A percentile compares a stretch with the other conserved stretches of the same genome.
Evolutionary conservation across 1,139 yeast genomes (phyloP).

Genomic region (Taphrina flavorubra): DNA sequence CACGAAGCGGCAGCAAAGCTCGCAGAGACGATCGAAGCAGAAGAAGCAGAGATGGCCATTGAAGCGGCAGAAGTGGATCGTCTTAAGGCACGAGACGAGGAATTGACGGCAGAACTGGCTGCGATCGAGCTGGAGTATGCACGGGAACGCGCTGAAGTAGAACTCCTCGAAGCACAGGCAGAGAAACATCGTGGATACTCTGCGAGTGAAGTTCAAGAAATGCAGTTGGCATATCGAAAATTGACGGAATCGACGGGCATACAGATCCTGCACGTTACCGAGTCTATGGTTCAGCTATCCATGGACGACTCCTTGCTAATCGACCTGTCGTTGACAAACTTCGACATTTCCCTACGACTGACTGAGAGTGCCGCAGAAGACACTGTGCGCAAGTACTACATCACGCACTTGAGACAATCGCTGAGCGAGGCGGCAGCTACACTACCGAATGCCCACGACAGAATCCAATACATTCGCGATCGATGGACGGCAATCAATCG

Average conservation of each 20-base stretch:
- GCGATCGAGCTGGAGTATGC: slow-evolving; percentile 15
- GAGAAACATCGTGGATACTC: slow-evolving; percentile 44
- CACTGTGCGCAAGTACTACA: slow-evolving; percentile 11
- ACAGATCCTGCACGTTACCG: slow-evolving; percentile 29
- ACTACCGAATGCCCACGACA: neutral
- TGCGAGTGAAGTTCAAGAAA: slow-evolving; percentile 57
- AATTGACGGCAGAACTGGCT: slow-evolving; percentile 13
- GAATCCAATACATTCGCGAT: slow-evolving; percentile 15
- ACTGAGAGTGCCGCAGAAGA: neutral
- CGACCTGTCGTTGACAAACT: neutral
- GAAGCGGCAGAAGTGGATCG: slow-evolving; percentile 26
- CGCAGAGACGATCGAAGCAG: slow-evolving; percentile 44
- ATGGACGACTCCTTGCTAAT: slow-evolving; percentile 19
- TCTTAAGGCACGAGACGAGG: slow-evolving; percentile 19
- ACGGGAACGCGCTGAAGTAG: slow-evolving; percentile 37
- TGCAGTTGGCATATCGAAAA: slow-evolving; percentile 53
- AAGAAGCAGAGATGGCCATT: slow-evolving; percentile 40
- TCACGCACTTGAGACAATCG: slow-evolving; percentile 5
- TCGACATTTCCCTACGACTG: slow-evolving; percentile 12
- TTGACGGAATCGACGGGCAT: slow-evolving; percentile 40
- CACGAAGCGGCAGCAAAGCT: slow-evolving; percentile 40
- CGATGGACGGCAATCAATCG: slow-evolving; percentile 27
- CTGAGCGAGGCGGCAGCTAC: slow-evolving; percentile 6
- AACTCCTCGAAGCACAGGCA: slow-evolving; percentile 42
- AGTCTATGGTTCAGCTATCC: slow-evolving; percentile 6